These are phyloP conservation scores for Eragrostis curvula DNA, from an alignment of 176 grass and related monocot genomes.

Conservation along the genomic window DNA sequence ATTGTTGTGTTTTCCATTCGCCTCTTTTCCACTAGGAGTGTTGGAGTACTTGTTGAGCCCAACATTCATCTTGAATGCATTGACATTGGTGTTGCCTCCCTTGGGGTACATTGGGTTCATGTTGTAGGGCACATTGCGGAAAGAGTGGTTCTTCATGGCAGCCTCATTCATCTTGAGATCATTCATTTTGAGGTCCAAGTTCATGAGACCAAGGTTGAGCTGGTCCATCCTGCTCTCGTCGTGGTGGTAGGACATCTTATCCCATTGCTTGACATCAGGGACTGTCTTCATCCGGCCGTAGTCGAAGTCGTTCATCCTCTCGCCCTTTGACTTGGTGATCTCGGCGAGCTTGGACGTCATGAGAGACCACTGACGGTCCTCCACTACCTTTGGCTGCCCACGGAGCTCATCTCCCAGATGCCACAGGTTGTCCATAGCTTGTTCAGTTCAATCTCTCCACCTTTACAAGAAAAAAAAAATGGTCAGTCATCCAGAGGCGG, in stretches of 20 bases:
- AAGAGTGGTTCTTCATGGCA: constrained; percentile 51
- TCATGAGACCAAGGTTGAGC: constrained; percentile 81
- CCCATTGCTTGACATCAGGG: constrained; percentile 69
- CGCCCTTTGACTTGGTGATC: constrained; percentile 72
- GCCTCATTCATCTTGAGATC: constrained; percentile 88
- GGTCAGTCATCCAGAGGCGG: background rate
- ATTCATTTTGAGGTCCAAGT: constrained; percentile 87
- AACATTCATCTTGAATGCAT: constrained; percentile 77
- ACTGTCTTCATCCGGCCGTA: constrained; percentile 58
- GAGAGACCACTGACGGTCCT: constrained; percentile 95
- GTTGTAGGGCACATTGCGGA: constrained; percentile 57
- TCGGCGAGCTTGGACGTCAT: constrained; percentile 97
- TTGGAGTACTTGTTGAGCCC: constrained; percentile 71
- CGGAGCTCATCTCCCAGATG: constrained; percentile 91
- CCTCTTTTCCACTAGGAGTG: constrained; percentile 62
- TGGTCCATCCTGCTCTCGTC: constrained; percentile 77
- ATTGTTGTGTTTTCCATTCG: constrained; percentile 57
- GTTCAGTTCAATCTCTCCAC: constrained; percentile 24
- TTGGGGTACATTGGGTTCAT: constrained; percentile 74
- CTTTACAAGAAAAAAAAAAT: background rate
- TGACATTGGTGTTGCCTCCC: constrained; percentile 61
- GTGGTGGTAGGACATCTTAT: constrained; percentile 72
- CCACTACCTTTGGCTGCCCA: constrained; percentile 77
- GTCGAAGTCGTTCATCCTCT: constrained; percentile 82
- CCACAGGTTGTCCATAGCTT: constrained; percentile 86